Percentiles rank a stretch among this genome's conserved stretches.
These are phyloP conservation scores for Colletotrichum paranaense DNA, from an alignment of 2,329 filamentous ascomycete genomes.

Conservation along the genomic window DNA sequence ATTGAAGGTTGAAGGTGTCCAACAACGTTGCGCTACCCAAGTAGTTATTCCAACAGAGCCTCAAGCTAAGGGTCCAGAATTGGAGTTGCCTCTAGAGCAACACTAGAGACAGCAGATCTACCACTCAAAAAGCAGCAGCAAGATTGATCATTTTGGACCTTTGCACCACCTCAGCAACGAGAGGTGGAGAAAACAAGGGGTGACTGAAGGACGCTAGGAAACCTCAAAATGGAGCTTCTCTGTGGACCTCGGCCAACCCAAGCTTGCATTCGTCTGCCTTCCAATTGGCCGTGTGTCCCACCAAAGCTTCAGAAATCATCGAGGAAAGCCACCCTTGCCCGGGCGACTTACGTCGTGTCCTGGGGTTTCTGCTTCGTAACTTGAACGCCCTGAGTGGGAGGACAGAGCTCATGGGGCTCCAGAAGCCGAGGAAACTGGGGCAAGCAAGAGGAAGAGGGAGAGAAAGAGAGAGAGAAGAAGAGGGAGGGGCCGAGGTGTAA, in stretches of 20 bases:
- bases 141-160: background rate
- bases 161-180: background rate
- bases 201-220: slow-evolving; percentile 10
- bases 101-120: background rate
- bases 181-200: slow-evolving; percentile 23
- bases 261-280: slow-evolving; percentile 28
- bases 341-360: slow-evolving; percentile 28
- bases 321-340: slow-evolving; percentile 5
- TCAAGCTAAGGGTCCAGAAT: background rate
- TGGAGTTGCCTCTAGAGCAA: background rate
- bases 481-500: slow-evolving; percentile 31
- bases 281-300: slow-evolving; percentile 15
- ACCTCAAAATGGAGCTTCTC: slow-evolving; percentile 25
- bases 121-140: background rate
- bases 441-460: slow-evolving; percentile 19
- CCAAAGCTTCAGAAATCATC: slow-evolving; percentile 29
- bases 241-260: slow-evolving; percentile 27
- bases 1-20: too few relatives aligned
- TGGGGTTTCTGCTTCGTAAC: slow-evolving; percentile 31
- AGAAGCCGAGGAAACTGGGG: slow-evolving; percentile 17
- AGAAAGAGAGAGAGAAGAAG: slow-evolving; percentile 15
- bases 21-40: background rate
- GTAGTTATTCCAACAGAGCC: background rate
- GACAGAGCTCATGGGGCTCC: background rate
- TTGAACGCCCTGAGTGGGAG: slow-evolving; percentile 31